Conservation (phyloP, 768 basidiomycete genomes). For the Dioszegia hungarica region DNA sequence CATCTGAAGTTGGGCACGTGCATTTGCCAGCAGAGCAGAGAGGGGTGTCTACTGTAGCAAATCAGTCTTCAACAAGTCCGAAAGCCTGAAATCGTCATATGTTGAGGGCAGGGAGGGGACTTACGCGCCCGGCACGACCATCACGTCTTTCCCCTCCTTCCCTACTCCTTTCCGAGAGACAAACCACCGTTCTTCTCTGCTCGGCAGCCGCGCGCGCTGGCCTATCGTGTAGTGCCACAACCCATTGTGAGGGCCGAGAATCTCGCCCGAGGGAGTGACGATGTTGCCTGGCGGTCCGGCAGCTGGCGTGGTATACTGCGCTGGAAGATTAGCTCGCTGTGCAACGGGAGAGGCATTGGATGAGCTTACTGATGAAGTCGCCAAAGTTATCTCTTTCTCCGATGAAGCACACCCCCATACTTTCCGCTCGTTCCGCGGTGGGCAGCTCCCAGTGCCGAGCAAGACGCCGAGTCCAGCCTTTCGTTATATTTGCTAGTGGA, state of each 20-base stretch:
- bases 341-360: not conserved
- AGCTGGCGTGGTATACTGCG: slow-evolving; percentile 61
- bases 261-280: slow-evolving; percentile 58
- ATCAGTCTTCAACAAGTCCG: not conserved
- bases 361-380: slow-evolving; percentile 63
- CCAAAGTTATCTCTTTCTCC: slow-evolving; percentile 71
- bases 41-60: not conserved
- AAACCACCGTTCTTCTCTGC: slow-evolving; percentile 62
- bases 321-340: slow-evolving; percentile 50
- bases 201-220: slow-evolving; percentile 65
- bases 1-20: slow-evolving; percentile 56
- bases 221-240: slow-evolving; percentile 84
- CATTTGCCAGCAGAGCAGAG: slow-evolving; percentile 8
- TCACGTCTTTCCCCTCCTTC: slow-evolving; percentile 58
- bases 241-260: slow-evolving; percentile 63
- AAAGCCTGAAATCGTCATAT: too few relatives aligned
- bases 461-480: slow-evolving; percentile 67
- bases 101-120: too few relatives aligned
- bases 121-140: slow-evolving; percentile 70
- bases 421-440: slow-evolving; percentile 72
- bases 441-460: slow-evolving; percentile 62
- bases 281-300: slow-evolving; percentile 59
- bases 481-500: slow-evolving; percentile 65
- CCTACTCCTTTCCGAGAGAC: slow-evolving; percentile 66
- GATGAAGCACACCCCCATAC: slow-evolving; percentile 93